phyloP scores from a whole-genome alignment of 768 basidiomycete species.

The Mrakia blollopis region DNA sequence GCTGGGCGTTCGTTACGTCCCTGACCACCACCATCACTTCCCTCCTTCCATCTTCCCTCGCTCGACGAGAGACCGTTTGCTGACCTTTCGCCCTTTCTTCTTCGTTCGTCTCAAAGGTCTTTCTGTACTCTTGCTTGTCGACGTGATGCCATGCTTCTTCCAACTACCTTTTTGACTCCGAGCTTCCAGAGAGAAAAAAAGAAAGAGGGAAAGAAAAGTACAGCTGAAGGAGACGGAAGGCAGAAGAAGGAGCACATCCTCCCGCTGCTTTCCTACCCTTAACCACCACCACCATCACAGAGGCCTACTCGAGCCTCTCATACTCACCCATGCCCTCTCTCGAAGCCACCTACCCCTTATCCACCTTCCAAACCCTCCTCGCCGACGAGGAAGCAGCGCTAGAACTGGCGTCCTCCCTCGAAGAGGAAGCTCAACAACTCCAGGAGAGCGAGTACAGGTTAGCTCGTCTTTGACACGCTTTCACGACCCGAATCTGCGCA shows the following conservation, averaged over 20 bases:
- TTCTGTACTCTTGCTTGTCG: no score
- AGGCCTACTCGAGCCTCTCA: background rate
- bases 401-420: background rate
- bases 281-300: background rate
- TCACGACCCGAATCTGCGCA: background rate
- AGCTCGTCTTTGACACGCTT: background rate
- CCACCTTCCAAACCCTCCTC: background rate
- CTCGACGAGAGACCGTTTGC: no score
- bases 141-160: no score
- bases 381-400: background rate
- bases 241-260: background rate
- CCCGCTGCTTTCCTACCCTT: background rate
- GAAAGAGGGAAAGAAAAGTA: background rate
- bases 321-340: background rate
- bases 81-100: no score
- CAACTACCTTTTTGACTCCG: no score
- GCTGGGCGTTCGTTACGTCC: no score
- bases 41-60: no score
- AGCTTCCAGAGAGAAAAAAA: background rate
- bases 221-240: background rate
- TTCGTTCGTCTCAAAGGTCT: no score
- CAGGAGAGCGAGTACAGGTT: background rate
- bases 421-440: constrained; percentile 7
- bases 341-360: background rate
- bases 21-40: no score